Percentiles rank a stretch among this genome's conserved stretches.
Conservation (phyloP, 306 rosid genomes). For the Quercus rubra region DNA sequence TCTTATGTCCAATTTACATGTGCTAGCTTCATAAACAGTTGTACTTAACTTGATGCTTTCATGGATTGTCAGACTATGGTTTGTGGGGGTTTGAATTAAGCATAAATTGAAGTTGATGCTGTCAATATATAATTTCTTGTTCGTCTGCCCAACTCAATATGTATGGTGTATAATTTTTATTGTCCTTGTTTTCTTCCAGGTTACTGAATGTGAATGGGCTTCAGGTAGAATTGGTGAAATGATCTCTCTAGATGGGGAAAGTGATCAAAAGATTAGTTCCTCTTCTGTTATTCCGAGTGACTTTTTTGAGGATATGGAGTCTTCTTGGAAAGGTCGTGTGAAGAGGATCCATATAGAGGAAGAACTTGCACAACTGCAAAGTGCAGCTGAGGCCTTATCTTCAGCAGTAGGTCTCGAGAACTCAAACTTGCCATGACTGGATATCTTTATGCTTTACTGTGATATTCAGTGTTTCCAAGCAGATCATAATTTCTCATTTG, state of each 20-base stretch:
- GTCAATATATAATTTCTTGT: background rate
- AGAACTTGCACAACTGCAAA: conserved; percentile 56
- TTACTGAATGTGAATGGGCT: conserved; percentile 63
- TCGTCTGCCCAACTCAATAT: background rate
- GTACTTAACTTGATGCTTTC: background rate
- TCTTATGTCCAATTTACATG: background rate
- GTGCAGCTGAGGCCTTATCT: conserved; percentile 72
- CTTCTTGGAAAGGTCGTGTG: conserved; percentile 84
- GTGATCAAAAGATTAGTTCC: conserved; percentile 61
- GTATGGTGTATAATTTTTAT: conserved; percentile 13
- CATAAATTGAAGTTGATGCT: background rate
- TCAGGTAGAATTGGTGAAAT: conserved; percentile 63
- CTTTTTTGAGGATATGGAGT: conserved; percentile 92
- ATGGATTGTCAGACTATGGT: conserved; percentile 10
- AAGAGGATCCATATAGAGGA: conserved; percentile 74
- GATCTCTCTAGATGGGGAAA: conserved; percentile 67
- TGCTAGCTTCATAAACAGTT: background rate
- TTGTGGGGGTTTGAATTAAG: background rate
- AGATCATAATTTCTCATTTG: background rate
- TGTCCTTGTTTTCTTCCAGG: conserved; percentile 38
- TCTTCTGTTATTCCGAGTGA: conserved; percentile 63
- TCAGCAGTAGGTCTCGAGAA: conserved; percentile 59
- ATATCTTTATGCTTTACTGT: background rate
- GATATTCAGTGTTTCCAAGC: background rate
- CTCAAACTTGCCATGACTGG: conserved; percentile 10